Conservation (phyloP, 495 filamentous ascomycete genomes). For the Aspergillus nanangensis region DNA sequence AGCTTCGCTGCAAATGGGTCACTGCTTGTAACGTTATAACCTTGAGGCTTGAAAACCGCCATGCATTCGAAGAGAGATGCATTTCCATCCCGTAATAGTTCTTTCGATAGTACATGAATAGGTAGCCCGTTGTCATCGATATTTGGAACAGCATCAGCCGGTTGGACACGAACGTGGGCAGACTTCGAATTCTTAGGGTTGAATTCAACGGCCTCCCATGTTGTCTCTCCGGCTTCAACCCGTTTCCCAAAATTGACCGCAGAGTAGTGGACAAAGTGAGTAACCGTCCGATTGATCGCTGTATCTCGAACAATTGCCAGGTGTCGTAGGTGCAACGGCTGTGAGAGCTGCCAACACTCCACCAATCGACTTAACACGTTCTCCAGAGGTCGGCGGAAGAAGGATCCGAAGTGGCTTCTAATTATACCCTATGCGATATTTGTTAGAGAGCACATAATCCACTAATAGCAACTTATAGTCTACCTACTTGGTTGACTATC, state of each 20-base stretch:
- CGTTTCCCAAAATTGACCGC: conserved; percentile 51
- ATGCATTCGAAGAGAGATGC: conserved; percentile 45
- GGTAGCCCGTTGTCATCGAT: conserved; percentile 55
- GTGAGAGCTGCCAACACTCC: conserved; percentile 56
- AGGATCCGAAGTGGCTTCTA: conserved; percentile 43
- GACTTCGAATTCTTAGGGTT: conserved; percentile 32
- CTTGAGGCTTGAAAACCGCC: conserved; percentile 19
- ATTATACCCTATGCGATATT: conserved; percentile 40
- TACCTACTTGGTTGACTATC: conserved; percentile 47
- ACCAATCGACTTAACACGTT: conserved; percentile 49
- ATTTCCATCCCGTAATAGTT: conserved; percentile 38
- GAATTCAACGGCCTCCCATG: conserved; percentile 56
- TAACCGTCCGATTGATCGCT: conserved; percentile 43
- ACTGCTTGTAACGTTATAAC: conserved; percentile 27
- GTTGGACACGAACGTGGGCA: conserved; percentile 22
- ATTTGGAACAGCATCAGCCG: conserved; percentile 30
- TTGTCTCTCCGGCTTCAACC: conserved; percentile 49
- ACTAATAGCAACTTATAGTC: background rate
- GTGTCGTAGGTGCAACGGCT: conserved; percentile 59
- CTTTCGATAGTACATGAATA: conserved; percentile 16
- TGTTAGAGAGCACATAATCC: background rate
- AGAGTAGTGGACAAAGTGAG: conserved; percentile 58
- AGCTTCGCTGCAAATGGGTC: conserved; percentile 25
- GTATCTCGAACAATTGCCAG: conserved; percentile 61
- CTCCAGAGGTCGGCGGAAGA: conserved; percentile 57